A percentile compares a stretch with the other conserved stretches of the same genome.
These are phyloP conservation scores for Medicago ruthenica DNA, from an alignment of 306 rosid genomes.

Conservation along the genomic window DNA sequence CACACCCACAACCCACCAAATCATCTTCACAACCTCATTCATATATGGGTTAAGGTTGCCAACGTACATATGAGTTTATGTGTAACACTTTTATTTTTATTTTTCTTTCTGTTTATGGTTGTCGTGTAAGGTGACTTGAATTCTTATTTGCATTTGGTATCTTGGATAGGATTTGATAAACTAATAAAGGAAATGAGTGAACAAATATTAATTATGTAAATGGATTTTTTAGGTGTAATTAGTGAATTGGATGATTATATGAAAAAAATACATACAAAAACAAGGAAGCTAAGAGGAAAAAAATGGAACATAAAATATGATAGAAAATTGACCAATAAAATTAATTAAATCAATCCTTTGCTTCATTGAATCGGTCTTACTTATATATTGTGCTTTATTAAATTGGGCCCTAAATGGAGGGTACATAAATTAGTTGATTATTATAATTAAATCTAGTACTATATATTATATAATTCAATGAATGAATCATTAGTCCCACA, in stretches of 20 bases:
- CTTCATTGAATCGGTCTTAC: conserved; percentile 15
- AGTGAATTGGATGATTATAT: background rate
- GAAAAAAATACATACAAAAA: background rate
- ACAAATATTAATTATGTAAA: background rate
- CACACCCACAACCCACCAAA: no score
- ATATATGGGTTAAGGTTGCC: no score
- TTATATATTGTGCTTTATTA: background rate
- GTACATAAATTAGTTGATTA: background rate
- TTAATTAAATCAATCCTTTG: background rate
- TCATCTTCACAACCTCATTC: no score
- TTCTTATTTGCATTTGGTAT: no score
- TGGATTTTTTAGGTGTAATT: no score
- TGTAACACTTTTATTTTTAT: background rate
- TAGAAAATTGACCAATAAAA: background rate
- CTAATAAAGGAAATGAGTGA: background rate
- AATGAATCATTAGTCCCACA: conserved; percentile 54
- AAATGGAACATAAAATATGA: background rate
- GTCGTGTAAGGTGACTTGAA: background rate
- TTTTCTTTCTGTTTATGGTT: background rate
- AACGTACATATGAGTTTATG: background rate
- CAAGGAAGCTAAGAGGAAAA: background rate
- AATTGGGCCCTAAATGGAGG: conserved; percentile 21
- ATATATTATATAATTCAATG: background rate
- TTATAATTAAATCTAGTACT: conserved; percentile 5
- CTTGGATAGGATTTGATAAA: no score